phyloP scores from a whole-genome alignment of 2,329 filamentous ascomycete species.

The Colletotrichum coccodes region DNA sequence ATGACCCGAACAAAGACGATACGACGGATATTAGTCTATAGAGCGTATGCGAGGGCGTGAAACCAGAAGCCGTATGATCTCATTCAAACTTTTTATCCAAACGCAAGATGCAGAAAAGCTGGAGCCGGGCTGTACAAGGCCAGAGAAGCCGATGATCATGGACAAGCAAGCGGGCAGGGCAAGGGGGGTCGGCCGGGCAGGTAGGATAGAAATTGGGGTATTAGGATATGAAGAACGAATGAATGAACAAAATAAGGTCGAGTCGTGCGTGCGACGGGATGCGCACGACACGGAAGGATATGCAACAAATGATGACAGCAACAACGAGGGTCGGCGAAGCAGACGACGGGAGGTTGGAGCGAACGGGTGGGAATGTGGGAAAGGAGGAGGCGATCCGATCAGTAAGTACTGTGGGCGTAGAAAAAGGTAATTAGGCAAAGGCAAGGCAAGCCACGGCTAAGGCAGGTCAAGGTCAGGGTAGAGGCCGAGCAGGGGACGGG shows the following conservation, averaged over 20 bases:
- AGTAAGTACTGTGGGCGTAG: constrained; percentile 2
- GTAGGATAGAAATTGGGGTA: constrained; percentile 14
- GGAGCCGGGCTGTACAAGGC: constrained; percentile 4
- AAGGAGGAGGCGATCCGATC: constrained; percentile 32
- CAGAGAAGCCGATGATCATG: neutral
- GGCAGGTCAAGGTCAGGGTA: neutral
- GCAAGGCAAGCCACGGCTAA: constrained; percentile 4
- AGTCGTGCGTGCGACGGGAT: constrained; percentile 19
- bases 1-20: neutral
- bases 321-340: constrained; percentile 28
- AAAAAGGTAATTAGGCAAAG: neutral
- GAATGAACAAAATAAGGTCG: constrained; percentile 14
- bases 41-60: constrained; percentile 17
- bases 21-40: constrained; percentile 31
- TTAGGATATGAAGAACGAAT: constrained; percentile 28
- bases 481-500: neutral
- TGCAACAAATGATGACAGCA: constrained; percentile 31
- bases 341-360: constrained; percentile 31
- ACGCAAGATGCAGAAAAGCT: constrained; percentile 23
- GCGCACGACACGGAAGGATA: constrained; percentile 25
- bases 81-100: constrained; percentile 32
- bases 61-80: constrained; percentile 30
- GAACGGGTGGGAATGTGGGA: constrained; percentile 31
- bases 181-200: constrained; percentile 5
- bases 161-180: constrained; percentile 10